phyloP scores from a whole-genome alignment of 495 filamentous ascomycete genomes.

The Neurospora tetraspora region DNA sequence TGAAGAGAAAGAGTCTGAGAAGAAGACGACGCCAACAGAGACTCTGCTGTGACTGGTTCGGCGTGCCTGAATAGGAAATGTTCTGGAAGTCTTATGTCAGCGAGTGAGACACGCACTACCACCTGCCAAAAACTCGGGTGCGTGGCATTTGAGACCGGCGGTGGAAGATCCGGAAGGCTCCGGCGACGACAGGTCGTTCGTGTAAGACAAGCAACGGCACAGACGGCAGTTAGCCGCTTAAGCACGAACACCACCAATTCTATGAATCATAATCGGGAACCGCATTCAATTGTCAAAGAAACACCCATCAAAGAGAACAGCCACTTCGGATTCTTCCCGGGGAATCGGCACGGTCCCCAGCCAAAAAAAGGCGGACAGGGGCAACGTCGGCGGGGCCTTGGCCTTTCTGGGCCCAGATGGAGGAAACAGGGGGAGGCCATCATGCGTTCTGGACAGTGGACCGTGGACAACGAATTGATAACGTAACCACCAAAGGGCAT shows the following conservation, averaged over 20 bases:
- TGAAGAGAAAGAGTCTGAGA: constrained; percentile 1
- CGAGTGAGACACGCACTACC: not conserved
- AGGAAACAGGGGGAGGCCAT: not conserved
- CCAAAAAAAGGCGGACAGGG: not conserved
- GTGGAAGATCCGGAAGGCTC: not conserved
- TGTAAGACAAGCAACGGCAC: too few relatives aligned
- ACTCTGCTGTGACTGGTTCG: not conserved
- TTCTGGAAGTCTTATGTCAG: not conserved
- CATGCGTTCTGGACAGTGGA: not conserved
- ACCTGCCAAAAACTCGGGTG: not conserved
- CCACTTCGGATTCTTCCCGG: not conserved
- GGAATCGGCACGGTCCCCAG: not conserved
- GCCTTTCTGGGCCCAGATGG: not conserved
- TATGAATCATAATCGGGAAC: not conserved
- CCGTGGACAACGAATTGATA: not conserved
- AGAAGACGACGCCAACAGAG: not conserved
- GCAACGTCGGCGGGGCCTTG: not conserved
- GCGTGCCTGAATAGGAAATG: not conserved
- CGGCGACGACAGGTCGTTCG: too few relatives aligned
- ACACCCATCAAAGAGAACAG: not conserved
- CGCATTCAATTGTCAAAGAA: not conserved
- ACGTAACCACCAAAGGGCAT: not conserved
- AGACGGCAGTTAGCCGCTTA: not conserved
- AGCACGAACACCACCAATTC: not conserved
- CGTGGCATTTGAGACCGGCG: not conserved